Evolutionary conservation across 1,284 basidiomycete species (phyloP).

Genomic region (Uromyces viciae-fabae): DNA sequence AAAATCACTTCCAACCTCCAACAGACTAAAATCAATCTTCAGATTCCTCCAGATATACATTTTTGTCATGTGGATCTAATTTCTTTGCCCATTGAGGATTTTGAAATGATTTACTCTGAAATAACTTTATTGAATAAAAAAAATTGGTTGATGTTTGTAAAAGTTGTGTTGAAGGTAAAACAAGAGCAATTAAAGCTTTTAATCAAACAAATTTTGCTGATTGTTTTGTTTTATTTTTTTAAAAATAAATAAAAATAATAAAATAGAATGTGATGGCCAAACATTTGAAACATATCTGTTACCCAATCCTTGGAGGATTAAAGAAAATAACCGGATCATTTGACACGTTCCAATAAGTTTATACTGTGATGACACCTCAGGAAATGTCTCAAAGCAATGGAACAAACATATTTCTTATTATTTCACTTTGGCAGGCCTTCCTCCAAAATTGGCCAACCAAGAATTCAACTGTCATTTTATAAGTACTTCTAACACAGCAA

Average conservation of each 20-base stretch:
- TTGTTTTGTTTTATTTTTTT: background rate
- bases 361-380: conserved; percentile 59
- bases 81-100: background rate
- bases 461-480: conserved; percentile 57
- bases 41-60: background rate
- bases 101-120: background rate
- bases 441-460: conserved; percentile 46
- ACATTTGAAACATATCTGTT: conserved; percentile 27
- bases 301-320: conserved; percentile 36
- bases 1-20: too few species aligned
- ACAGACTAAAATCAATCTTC: background rate
- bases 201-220: background rate
- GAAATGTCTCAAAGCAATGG: conserved; percentile 59
- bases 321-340: conserved; percentile 30
- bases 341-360: conserved; percentile 55
- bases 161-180: background rate
- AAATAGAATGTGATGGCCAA: background rate
- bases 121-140: background rate
- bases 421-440: conserved; percentile 47
- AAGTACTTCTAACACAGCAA: conserved; percentile 57
- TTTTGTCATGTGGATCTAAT: background rate
- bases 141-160: background rate
- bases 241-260: background rate
- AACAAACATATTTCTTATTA: conserved; percentile 59
- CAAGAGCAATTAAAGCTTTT: too few species aligned